Conservation (phyloP, 352 stramenopile species). For the Thraustotheca clavata region DNA sequence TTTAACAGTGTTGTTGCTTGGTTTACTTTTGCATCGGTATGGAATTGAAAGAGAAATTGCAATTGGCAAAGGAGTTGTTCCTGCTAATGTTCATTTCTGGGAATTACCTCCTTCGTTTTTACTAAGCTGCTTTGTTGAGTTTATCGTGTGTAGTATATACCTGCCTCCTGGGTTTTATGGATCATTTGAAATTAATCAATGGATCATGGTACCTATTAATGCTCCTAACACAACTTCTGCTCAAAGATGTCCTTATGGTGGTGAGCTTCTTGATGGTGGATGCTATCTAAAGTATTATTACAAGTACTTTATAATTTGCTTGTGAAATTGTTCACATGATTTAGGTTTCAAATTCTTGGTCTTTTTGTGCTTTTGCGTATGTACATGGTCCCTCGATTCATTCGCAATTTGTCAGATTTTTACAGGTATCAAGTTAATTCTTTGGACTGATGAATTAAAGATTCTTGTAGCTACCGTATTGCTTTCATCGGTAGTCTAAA, state of each 20-base stretch:
- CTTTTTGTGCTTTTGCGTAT: constrained; percentile 55
- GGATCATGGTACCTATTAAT: constrained; percentile 33
- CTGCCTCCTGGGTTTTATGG: constrained; percentile 44
- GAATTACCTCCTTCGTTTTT: constrained; percentile 38
- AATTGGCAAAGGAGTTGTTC: constrained; percentile 49
- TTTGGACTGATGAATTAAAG: neutral
- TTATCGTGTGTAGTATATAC: constrained; percentile 40
- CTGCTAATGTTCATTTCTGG: constrained; percentile 40
- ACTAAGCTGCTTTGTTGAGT: constrained; percentile 34
- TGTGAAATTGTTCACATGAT: neutral
- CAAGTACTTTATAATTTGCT: constrained; percentile 30
- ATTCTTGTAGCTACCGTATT: constrained; percentile 46
- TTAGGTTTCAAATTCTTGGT: constrained; percentile 53
- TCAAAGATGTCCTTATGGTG: constrained; percentile 36
- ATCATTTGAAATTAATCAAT: constrained; percentile 51
- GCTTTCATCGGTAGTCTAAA: constrained; percentile 65
- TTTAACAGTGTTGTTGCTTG: constrained; percentile 41
- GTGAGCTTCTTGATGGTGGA: constrained; percentile 27
- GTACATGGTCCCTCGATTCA: constrained; percentile 68
- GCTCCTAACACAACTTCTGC: neutral
- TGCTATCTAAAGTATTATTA: constrained; percentile 70
- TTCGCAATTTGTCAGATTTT: constrained; percentile 71
- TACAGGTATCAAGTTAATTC: constrained; percentile 33
- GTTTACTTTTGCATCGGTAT: constrained; percentile 47
- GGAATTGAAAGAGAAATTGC: constrained; percentile 44